Base-by-base conservation (phyloP, 306 rosid genomes). In the Cyclanthera cordifolia region DNA sequence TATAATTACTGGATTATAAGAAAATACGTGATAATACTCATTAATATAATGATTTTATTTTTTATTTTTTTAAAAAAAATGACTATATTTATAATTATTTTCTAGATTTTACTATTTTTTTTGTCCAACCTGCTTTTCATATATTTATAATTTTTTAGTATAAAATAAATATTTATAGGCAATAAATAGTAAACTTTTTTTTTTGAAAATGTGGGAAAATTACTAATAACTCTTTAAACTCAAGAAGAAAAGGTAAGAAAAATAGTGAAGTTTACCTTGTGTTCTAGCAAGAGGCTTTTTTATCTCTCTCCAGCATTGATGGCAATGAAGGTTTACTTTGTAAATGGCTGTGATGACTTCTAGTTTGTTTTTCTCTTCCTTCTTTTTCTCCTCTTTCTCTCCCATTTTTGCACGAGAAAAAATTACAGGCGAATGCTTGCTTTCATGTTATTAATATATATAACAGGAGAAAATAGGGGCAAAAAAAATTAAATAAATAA, bases 301-400 rank as follows among this genome's bases (percentile, higher is more conserved):
- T 79, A 91, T 87, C 16, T 88, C 84, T 48, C 73, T 77, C 6
- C 87, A 96, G 65, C 97, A 91, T 82, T 91, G 79, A 23, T 28
- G 67, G 76, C 97, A 91, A 72, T 91, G 97, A 15, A 91, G 76
- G 39, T 82, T 85, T 19, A 86, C 56, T 73, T 71, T 88, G 91
- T 85, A 91, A 76, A 91, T 84, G 51, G 91, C 97, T 53, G 73
- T 85, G 78, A 91, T 88, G 16, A 75, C 78, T 74, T 76, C 84
- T 23, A 30, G 55, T 34, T 67, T 74, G 39, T 72, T 80, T 82
- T 16, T 58, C 12, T 16, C 58, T 3, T 49, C 41, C 41, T 34
- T 34, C 41, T 34, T 34, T 34, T 34, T 34, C 8, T 34, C 73
- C 66, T 86, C 78, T 66, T 67, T 69, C 75, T 23, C 56, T 8